Base-by-base conservation (phyloP, 1,139 yeast species). In the Suhomyces anneliseae region DNA sequence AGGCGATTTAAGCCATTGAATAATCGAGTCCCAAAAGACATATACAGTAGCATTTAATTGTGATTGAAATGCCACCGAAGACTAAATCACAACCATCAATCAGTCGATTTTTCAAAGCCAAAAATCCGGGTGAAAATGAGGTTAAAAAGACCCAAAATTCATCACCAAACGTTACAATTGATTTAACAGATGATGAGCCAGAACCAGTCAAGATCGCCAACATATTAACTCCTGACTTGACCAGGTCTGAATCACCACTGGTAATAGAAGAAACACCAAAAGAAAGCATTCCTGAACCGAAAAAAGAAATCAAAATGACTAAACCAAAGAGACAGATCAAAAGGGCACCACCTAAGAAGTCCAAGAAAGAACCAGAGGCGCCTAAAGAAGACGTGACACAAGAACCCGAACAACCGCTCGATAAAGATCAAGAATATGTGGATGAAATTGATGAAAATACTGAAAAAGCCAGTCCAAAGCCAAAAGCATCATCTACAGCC, bases 71-170 rank as follows among this genome's bases (percentile, higher is more conserved):
- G 49, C 41, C 37, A 3, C 46, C 48, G 29, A 45, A 48, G 39
- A 40, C 36, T 37, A 42, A 31, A 43, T 40, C 45, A 12, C 73
- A 69, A 50, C 61, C 60, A 27, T 59, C 66, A 9, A 67, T 69
- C 32, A 68, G 70, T 46, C 57, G 54, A 35, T 69, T 68, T 54
- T 67, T 55, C 61, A 40, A 44, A 40, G 33, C 44, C 32, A 29
- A 29, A 29, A 29, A 29, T 4, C 36, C 43, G 9, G 19, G 8
- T 10, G 15, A 41, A 26, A 11, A 14, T 15, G 34, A 6, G 27
- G 6, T 12, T 8, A 33, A 26, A 44, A 38, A 29, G 32, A 33
- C 12, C 24, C 32, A 38, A 38, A 34, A 14, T 27, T 34, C n/a
- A 4, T n/a, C 43, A 7, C 24, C 27, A 24, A 10, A 31, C n/a